phyloP scores from a whole-genome alignment of 306 rosid species.

The Begonia fuchsioides region DNA sequence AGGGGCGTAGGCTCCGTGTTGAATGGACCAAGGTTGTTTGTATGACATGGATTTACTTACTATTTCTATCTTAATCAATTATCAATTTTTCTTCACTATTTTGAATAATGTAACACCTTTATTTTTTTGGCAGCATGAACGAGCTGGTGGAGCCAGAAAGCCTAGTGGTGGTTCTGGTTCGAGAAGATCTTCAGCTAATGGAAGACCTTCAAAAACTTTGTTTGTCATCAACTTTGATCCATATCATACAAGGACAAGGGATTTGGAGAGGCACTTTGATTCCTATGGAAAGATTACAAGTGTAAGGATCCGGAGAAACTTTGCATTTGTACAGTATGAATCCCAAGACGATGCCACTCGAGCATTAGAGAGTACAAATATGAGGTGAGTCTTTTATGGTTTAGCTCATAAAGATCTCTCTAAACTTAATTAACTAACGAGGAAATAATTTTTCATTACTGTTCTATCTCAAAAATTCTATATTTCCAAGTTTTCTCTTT shows the following conservation, averaged over 20 bases:
- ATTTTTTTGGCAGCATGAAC: conserved; percentile 54
- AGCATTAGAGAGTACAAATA: conserved; percentile 86
- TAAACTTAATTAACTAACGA: too few relatives aligned
- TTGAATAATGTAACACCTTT: not conserved
- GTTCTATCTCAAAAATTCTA: too few relatives aligned
- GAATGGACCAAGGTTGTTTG: conserved; percentile 87
- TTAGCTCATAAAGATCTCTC: too few relatives aligned
- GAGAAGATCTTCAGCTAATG: conserved; percentile 55
- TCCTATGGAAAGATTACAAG: conserved; percentile 80
- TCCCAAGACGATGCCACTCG: conserved; percentile 83
- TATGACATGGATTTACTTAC: not conserved
- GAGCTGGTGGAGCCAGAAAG: conserved; percentile 51
- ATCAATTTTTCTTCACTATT: not conserved
- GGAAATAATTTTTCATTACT: not conserved
- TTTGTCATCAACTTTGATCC: conserved; percentile 96
- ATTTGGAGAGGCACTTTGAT: conserved; percentile 97
- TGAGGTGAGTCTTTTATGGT: conserved; percentile 36
- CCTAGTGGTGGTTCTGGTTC: conserved; percentile 40
- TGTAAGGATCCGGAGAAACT: conserved; percentile 91
- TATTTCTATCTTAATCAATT: conserved; percentile 1
- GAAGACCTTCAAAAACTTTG: conserved; percentile 76
- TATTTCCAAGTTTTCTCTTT: too few relatives aligned
- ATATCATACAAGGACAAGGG: conserved; percentile 76
- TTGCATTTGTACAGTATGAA: conserved; percentile 93
- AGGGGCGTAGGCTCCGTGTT: conserved; percentile 94